phyloP scores from a whole-genome alignment of 352 stramenopile genomes.

The Pythium pectinolyticum region DNA sequence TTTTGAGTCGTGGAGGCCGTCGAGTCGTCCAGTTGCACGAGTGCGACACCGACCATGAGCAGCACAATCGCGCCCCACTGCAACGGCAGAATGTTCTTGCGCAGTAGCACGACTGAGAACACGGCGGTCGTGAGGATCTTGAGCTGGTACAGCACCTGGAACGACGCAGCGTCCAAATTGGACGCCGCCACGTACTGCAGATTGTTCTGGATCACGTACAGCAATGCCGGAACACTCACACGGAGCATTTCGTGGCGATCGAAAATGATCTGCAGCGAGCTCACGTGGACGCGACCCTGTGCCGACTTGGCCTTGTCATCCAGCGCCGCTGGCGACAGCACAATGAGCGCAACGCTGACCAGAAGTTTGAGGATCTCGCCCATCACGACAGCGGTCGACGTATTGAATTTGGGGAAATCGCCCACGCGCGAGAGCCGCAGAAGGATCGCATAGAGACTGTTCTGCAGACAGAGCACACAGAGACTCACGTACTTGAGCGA shows the following conservation, averaged over 20 bases:
- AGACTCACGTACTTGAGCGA: slow-evolving; percentile 81
- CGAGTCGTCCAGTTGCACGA: slow-evolving; percentile 74
- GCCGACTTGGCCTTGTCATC: background rate
- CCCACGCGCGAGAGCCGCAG: slow-evolving; percentile 82
- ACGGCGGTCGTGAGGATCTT: slow-evolving; percentile 87
- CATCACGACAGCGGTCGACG: slow-evolving; percentile 70
- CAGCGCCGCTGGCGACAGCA: slow-evolving; percentile 22
- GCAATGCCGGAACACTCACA: slow-evolving; percentile 70
- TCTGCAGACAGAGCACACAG: slow-evolving; percentile 78
- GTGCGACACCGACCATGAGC: slow-evolving; percentile 78
- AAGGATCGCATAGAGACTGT: slow-evolving; percentile 72
- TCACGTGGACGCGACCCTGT: slow-evolving; percentile 12
- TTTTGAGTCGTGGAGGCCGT: slow-evolving; percentile 5
- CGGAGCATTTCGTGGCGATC: slow-evolving; percentile 62
- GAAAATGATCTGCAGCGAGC: slow-evolving; percentile 46
- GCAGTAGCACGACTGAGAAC: slow-evolving; percentile 81
- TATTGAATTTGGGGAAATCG: slow-evolving; percentile 69
- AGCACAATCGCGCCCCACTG: slow-evolving; percentile 80
- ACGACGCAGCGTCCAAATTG: slow-evolving; percentile 78
- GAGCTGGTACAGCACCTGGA: slow-evolving; percentile 86
- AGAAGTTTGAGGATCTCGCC: slow-evolving; percentile 74
- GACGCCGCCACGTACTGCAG: slow-evolving; percentile 79
- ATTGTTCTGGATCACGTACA: slow-evolving; percentile 88
- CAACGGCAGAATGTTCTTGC: slow-evolving; percentile 63
- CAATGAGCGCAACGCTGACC: slow-evolving; percentile 47